Base-by-base conservation (phyloP, 2,329 filamentous ascomycete species). In the Xylariaceae sp. region DNA sequence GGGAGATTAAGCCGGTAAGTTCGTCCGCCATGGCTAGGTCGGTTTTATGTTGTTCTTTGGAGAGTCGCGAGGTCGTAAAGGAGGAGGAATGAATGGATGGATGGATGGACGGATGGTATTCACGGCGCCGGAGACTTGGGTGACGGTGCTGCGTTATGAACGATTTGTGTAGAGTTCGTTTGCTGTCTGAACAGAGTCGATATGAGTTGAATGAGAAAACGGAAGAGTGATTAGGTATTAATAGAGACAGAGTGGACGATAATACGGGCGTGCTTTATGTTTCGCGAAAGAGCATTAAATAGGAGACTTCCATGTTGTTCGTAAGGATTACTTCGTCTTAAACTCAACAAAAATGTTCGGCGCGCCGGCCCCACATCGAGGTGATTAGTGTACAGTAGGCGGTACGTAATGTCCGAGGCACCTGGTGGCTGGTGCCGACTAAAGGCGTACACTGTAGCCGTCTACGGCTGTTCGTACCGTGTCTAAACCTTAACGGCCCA, bases 1-100 rank as follows among this genome's bases (percentile, higher is more conserved):
- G 71, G 56, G 60, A 45, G 53, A 72, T 45, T 47, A 73, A 64
- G n/a, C 66, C 71, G 41, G 64, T 37, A 39, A 73, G 65, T 66
- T 73, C 63, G 34, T 61, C 71, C 41, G 69, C 64, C 71, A 73
- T 73, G 53, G 37, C 61, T 63, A 47, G 18, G 10, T 55, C 30
- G 13, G 53, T 51, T 60, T 2, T 61, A 51, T 62, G 34, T 30
- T 10, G 3, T 58, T 58, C 57, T 3, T 48, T 53, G 23, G 53
- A 8, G 11, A 35, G 54, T 51, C 30, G 53, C 4, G 35, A 51
- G 44, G 11, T 13, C 37, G 35, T 41, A 44, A 3, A 51, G 18
- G 18, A 18, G 3, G 34, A 51, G 53, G 48, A 50, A 35, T 9
- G 37, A 35, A 44, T 53, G 18, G 23, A 3, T 4, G 44, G 4